phyloP scores from a whole-genome alignment of 768 basidiomycete species.

The Hirschioporus abietinus region DNA sequence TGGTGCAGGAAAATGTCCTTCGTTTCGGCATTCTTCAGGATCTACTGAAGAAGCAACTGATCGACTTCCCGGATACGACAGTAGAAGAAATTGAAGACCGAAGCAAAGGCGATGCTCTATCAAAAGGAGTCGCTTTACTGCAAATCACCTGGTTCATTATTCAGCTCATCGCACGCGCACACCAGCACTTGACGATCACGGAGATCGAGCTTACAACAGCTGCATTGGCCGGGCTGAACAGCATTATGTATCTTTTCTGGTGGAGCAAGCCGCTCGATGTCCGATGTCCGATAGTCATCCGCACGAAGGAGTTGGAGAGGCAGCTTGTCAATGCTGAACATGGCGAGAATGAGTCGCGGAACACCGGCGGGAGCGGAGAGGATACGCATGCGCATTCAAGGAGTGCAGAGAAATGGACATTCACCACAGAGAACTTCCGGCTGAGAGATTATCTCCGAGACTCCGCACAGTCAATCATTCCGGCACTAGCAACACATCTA shows the following conservation, averaged over 20 bases:
- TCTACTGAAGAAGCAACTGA: neutral
- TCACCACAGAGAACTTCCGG: neutral
- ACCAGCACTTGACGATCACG: neutral
- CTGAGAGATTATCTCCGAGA: neutral
- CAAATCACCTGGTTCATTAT: neutral
- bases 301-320: neutral
- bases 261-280: constrained; percentile 10
- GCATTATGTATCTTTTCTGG: constrained; percentile 9
- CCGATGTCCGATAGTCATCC: neutral
- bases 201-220: neutral
- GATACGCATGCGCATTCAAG: too few relatives aligned
- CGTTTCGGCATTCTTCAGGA: neutral
- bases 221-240: constrained; percentile 5
- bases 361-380: neutral
- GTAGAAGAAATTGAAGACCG: neutral
- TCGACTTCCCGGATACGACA: neutral
- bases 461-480: neutral
- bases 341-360: neutral
- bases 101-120: neutral
- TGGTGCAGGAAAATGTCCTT: neutral
- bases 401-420: too few relatives aligned
- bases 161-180: neutral
- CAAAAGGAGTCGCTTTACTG: neutral
- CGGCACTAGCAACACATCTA: too few relatives aligned
- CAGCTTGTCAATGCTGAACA: too few relatives aligned